Percentiles rank a stretch among this genome's conserved stretches.
phyloP scores from a whole-genome alignment of 768 basidiomycete genomes.

The Naematelia encephala region DNA sequence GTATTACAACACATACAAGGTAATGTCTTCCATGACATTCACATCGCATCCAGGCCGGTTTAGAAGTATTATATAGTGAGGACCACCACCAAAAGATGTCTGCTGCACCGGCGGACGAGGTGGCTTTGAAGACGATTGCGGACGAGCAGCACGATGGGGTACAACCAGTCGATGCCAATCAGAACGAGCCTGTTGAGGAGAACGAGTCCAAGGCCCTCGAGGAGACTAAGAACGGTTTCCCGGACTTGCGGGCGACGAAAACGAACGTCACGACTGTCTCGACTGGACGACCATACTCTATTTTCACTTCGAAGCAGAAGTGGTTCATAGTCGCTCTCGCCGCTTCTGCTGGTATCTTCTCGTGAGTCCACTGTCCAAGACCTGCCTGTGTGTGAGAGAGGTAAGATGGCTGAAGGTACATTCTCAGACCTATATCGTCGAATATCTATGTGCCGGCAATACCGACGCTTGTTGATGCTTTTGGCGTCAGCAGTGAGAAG shows the following conservation, averaged over 20 bases:
- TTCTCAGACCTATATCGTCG: constrained; percentile 59
- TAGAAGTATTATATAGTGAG: too few species aligned
- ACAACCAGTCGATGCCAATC: background rate
- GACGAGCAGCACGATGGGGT: background rate
- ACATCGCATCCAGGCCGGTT: too few species aligned
- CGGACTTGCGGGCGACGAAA: background rate
- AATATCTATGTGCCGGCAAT: constrained; percentile 79
- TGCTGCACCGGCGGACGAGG: background rate
- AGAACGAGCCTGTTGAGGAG: background rate
- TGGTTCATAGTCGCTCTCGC: constrained; percentile 30
- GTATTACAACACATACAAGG: too few species aligned
- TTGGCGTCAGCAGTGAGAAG: constrained; percentile 64
- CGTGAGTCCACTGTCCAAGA: constrained; percentile 8
- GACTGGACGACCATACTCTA: constrained; percentile 20
- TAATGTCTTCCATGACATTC: too few species aligned
- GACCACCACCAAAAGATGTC: background rate
- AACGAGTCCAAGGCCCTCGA: background rate
- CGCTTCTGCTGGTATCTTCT: constrained; percentile 40
- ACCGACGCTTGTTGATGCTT: constrained; percentile 62
- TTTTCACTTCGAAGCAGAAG: constrained; percentile 20
- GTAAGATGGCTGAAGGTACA: too few species aligned
- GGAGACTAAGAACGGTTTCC: background rate
- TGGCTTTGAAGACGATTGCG: background rate
- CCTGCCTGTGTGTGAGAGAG: background rate
- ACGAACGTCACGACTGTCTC: background rate